phyloP scores from a whole-genome alignment of 2,329 filamentous ascomycete species.

The Chaetothyriales sp. region DNA sequence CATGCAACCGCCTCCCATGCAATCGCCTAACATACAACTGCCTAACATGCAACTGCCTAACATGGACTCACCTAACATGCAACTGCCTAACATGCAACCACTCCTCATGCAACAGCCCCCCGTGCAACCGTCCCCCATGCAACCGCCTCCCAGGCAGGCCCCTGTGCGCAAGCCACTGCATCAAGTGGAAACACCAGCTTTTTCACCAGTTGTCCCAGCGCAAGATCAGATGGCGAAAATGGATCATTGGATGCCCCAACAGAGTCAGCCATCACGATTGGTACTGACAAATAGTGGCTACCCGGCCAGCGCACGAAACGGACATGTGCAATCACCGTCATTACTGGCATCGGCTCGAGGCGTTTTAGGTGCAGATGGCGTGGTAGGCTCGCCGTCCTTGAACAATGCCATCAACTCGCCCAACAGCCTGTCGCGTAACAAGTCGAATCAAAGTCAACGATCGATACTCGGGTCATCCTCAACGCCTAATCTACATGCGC shows the following conservation, averaged over 20 bases:
- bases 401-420: constrained; percentile 9
- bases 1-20: background rate
- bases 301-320: background rate
- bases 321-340: constrained; percentile 4
- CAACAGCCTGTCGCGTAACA: constrained; percentile 11
- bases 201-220: constrained; percentile 3
- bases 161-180: background rate
- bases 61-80: background rate
- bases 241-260: constrained; percentile 8
- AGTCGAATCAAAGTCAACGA: constrained; percentile 4
- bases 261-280: background rate
- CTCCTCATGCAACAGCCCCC: background rate
- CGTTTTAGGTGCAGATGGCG: constrained; percentile 13
- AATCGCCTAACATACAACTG: background rate
- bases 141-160: background rate
- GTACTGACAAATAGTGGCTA: background rate
- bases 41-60: background rate
- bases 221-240: constrained; percentile 14
- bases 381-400: constrained; percentile 11
- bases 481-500: constrained; percentile 14
- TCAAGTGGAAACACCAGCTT: background rate
- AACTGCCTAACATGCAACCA: background rate
- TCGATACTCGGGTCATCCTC: constrained; percentile 11
- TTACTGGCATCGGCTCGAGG: constrained; percentile 3
- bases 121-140: background rate